These are phyloP conservation scores for Quillaja saponaria DNA, from an alignment of 306 rosid species.

Conservation along the genomic window DNA sequence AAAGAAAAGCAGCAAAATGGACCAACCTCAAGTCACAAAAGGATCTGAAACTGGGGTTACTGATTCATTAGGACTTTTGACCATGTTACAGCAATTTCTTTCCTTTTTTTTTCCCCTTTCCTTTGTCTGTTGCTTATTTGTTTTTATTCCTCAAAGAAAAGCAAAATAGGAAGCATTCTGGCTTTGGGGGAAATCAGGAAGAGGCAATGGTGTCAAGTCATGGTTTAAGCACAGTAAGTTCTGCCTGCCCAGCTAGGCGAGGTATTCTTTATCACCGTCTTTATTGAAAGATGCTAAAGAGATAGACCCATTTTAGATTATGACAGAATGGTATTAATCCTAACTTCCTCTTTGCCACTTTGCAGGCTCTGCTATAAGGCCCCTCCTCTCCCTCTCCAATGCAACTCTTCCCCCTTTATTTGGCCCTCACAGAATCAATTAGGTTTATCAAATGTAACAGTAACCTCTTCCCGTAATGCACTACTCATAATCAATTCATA, in stretches of 20 bases:
- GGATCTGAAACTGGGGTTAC: conserved; percentile 51
- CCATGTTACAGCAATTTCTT: conserved; percentile 39
- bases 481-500: conserved; percentile 13
- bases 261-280: conserved; percentile 46
- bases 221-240: conserved; percentile 43
- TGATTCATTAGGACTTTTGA: conserved; percentile 64
- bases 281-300: conserved; percentile 67
- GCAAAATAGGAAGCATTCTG: conserved; percentile 37
- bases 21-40: conserved; percentile 57
- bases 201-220: conserved; percentile 66
- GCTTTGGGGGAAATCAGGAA: conserved; percentile 39
- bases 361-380: conserved; percentile 43
- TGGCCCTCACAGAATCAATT: conserved; percentile 35
- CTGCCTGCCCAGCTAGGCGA: conserved; percentile 35
- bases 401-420: conserved; percentile 16
- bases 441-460: conserved; percentile 21
- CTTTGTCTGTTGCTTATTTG: conserved; percentile 24
- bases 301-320: conserved; percentile 51
- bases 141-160: conserved; percentile 37
- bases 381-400: conserved; percentile 32
- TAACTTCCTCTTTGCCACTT: conserved; percentile 38
- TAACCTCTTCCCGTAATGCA: conserved; percentile 14
- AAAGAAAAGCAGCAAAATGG: conserved; percentile 65
- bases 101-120: conserved; percentile 20
- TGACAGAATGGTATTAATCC: conserved; percentile 41